Conservation (phyloP, 345 rosid genomes). For the Arabidopsis arenosa region DNA sequence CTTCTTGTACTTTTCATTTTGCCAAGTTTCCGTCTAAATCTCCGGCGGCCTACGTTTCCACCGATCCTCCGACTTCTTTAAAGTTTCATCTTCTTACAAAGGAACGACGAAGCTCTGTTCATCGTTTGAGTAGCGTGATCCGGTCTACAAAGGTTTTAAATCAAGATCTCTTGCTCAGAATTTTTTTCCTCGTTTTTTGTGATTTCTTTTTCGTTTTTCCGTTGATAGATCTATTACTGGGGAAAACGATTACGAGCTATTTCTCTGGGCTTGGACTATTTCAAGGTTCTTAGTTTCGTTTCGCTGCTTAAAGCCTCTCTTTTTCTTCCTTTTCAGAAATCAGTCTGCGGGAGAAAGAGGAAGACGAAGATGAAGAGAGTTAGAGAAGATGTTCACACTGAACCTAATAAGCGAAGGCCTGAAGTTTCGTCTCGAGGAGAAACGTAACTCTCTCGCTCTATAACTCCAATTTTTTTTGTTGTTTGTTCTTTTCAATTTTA, state of each 20-base stretch:
- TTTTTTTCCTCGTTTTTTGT: neutral
- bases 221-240: conserved; percentile 27
- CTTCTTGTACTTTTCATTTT: conserved; percentile 23
- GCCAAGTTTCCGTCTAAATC: conserved; percentile 13
- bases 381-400: conserved; percentile 67
- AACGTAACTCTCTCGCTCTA: conserved; percentile 56
- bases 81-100: neutral
- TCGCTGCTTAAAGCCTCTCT: conserved; percentile 45
- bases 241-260: neutral
- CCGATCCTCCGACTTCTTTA: conserved; percentile 28
- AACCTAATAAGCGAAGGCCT: conserved; percentile 56
- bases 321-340: neutral
- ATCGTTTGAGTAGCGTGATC: conserved; percentile 35
- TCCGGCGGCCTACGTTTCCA: conserved; percentile 14
- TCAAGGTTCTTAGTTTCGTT: conserved; percentile 53
- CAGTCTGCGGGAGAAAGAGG: neutral
- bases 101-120: conserved; percentile 12
- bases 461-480: neutral
- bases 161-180: conserved; percentile 34
- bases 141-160: conserved; percentile 23
- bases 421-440: conserved; percentile 70
- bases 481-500: conserved; percentile 27
- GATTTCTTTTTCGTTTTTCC: conserved; percentile 8
- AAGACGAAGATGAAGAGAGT: conserved; percentile 71
- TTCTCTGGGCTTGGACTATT: conserved; percentile 42